These are phyloP conservation scores for Suhomyces xylopsoci DNA, from an alignment of 805 yeast species.

Conservation along the genomic window DNA sequence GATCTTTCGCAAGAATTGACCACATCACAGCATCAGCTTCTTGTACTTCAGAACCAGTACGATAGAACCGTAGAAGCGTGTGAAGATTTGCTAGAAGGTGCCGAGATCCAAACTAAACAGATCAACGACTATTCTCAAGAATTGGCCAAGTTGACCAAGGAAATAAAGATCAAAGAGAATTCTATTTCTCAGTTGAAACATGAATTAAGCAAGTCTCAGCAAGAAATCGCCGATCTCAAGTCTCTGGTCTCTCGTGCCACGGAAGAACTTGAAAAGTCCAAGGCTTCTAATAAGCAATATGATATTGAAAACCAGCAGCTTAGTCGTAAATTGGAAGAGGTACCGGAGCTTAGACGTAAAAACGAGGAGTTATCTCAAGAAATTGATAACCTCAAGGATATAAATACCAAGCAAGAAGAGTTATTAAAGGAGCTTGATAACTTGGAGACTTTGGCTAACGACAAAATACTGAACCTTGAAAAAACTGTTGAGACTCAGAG, in stretches of 20 bases:
- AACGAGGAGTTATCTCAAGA: not conserved
- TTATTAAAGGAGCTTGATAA: conserved; percentile 23
- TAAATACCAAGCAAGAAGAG: conserved; percentile 19
- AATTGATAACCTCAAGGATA: conserved; percentile 13
- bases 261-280: conserved; percentile 6
- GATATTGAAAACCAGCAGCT: not conserved
- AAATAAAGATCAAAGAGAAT: conserved; percentile 15
- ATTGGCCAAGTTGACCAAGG: conserved; percentile 24
- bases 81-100: not conserved
- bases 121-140: conserved; percentile 26
- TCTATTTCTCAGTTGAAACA: conserved; percentile 6
- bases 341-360: not conserved
- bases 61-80: not conserved
- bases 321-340: not conserved
- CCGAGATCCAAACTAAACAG: conserved; percentile 16
- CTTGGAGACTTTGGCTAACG: conserved; percentile 20
- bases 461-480: conserved; percentile 18
- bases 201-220: not conserved
- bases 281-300: not conserved
- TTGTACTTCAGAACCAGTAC: not conserved
- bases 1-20: not conserved
- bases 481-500: conserved; percentile 7
- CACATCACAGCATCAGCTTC: not conserved
- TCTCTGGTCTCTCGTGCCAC: not conserved
- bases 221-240: not conserved